Evolutionary conservation across 768 basidiomycete genomes (phyloP), one percentile per base, ranked within the genome.

Genomic region (Agrocybe chaxingu): DNA sequence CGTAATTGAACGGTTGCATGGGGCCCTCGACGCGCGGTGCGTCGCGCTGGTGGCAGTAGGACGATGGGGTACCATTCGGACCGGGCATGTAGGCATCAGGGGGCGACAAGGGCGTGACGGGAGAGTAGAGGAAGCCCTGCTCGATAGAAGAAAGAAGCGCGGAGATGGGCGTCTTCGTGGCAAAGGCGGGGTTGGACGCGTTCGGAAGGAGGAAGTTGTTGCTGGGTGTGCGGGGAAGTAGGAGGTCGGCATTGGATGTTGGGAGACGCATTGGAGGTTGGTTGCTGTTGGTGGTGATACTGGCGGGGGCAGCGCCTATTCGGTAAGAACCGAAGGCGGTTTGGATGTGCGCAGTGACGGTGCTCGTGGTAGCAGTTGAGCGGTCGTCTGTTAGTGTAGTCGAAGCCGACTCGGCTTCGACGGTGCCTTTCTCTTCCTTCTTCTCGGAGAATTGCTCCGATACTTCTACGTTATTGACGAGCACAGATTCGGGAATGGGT

Each of bases 71-170:
- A 9, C 57, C 57, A 32, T 56, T 59, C 5, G 54, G 40, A 8
- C 56, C 58, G 0, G 57, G 57, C 3, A 64, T 53, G 40, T 64
- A 64, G n/a, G 55, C 49, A 11, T 61, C 58, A 10, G 63, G 58
- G 3, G 82, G 82, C 2, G 84, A 82, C 34, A 85, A 70, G 2
- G 83, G 82, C 1, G 79, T 74, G n/a, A 70, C 72, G 11, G 84
- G 85, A 3, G 84, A 81, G 56, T 80, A 76, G n/a, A 83, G 63
- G 63, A 88, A 88, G 31, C 85, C 86, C 11, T 74, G 77, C 55
- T 87, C 77, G 48, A 88, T 88, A 2, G 84, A 78, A 11, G 74
- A 70, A 40, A 84, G 66, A 30, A 88, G 74, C 7, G 79, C 70
- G 6, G 86, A 85, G 42, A 88, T 88, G 2, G 86, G 86, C 30